Conservation (phyloP, 1,284 basidiomycete species). For the Cutaneotrichosporon sp. region DNA sequence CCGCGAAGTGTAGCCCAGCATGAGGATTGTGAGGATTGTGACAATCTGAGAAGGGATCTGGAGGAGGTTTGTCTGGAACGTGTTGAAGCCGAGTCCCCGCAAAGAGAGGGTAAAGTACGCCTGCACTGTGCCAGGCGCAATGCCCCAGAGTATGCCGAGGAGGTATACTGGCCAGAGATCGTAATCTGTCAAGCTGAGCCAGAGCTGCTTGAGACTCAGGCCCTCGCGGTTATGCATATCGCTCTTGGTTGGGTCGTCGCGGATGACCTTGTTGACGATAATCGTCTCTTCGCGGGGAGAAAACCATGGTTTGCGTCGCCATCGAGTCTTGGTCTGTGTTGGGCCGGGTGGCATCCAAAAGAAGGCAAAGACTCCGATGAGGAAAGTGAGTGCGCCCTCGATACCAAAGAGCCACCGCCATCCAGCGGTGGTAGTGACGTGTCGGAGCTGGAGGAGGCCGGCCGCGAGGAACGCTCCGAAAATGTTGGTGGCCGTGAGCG, state of each 20-base stretch:
- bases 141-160: conserved; percentile 31
- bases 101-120: conserved; percentile 37
- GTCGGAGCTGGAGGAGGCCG: conserved; percentile 47
- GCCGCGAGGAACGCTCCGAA: conserved; percentile 42
- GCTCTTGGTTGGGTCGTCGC: conserved; percentile 54
- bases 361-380: conserved; percentile 43
- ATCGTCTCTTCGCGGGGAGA: conserved; percentile 54
- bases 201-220: conserved; percentile 32
- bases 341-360: conserved; percentile 49
- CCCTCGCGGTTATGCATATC: conserved; percentile 56
- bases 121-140: conserved; percentile 35
- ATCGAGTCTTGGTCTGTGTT: conserved; percentile 40
- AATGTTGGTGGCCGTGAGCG: conserved; percentile 34
- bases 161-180: conserved; percentile 54
- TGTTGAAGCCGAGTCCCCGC: conserved; percentile 39
- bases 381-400: conserved; percentile 45
- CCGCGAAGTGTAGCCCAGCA: conserved; percentile 35
- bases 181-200: conserved; percentile 45
- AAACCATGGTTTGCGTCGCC: conserved; percentile 51
- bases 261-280: conserved; percentile 54
- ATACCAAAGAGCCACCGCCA: conserved; percentile 48
- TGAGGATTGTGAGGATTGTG: conserved; percentile 44
- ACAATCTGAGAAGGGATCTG: conserved; percentile 41
- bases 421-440: conserved; percentile 36
- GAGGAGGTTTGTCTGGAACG: conserved; percentile 51